Percentiles rank a stretch among this genome's conserved stretches.
These are phyloP conservation scores for Ophiostoma novo-ulmi DNA, from an alignment of 2,329 filamentous ascomycete species.

Conservation along the genomic window DNA sequence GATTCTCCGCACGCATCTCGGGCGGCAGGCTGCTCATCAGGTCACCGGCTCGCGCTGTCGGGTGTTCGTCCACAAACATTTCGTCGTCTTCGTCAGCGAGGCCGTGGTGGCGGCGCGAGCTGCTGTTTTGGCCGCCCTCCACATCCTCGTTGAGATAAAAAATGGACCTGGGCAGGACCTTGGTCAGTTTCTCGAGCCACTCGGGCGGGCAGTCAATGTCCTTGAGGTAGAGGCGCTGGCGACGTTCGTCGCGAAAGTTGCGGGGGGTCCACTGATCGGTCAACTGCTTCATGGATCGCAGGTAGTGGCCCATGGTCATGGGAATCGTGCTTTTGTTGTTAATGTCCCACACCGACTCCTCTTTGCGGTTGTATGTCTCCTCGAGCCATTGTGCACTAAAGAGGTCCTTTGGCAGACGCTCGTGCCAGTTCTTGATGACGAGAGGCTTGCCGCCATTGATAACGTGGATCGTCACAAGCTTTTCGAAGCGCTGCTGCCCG, in stretches of 20 bases:
- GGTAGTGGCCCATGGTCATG: slow-evolving; percentile 84
- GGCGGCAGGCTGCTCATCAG: slow-evolving; percentile 87
- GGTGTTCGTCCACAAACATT: slow-evolving; percentile 44
- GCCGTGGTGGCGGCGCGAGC: background rate
- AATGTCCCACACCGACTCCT: slow-evolving; percentile 81
- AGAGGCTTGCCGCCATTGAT: slow-evolving; percentile 80
- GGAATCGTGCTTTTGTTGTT: slow-evolving; percentile 66
- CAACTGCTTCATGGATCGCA: slow-evolving; percentile 78
- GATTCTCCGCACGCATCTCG: slow-evolving; percentile 86
- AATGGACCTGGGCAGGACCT: slow-evolving; percentile 71
- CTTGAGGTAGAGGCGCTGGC: slow-evolving; percentile 89
- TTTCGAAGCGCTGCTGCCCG: slow-evolving; percentile 75
- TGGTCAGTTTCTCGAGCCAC: slow-evolving; percentile 76
- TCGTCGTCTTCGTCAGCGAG: slow-evolving; percentile 33
- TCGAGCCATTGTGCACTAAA: slow-evolving; percentile 80
- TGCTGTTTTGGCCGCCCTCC: slow-evolving; percentile 33
- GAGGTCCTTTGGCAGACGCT: slow-evolving; percentile 65
- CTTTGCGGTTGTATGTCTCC: slow-evolving; percentile 70
- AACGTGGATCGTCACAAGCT: slow-evolving; percentile 76
- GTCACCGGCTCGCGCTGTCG: slow-evolving; percentile 72
- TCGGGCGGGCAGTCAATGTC: slow-evolving; percentile 90
- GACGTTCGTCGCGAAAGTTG: slow-evolving; percentile 71
- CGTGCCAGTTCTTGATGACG: slow-evolving; percentile 84
- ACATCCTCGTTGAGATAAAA: slow-evolving; percentile 88
- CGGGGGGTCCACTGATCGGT: slow-evolving; percentile 72